Conservation (phyloP, 2,329 filamentous ascomycete species). For the Fusarium domesticum region DNA sequence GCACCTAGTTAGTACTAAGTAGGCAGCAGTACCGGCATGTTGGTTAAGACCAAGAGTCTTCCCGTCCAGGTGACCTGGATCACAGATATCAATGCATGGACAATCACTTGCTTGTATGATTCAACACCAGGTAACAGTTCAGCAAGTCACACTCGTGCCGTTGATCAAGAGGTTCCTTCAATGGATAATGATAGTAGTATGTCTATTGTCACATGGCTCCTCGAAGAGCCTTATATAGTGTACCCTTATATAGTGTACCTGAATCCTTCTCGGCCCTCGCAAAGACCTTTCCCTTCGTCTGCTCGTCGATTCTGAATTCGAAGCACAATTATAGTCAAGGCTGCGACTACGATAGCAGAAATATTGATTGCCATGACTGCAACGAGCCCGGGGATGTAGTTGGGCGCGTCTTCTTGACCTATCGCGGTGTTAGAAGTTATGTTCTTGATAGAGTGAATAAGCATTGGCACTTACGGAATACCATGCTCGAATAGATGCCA, state of each 20-base stretch:
- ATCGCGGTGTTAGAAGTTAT: fast-evolving
- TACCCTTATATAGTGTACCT: conserved; percentile 11
- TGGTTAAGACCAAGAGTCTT: too few relatives aligned
- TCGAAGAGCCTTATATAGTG: not conserved
- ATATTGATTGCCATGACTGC: conserved; percentile 16
- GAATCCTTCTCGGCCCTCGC: conserved; percentile 8
- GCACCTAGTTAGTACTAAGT: too few relatives aligned
- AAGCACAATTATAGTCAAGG: conserved; percentile 11
- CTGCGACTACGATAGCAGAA: conserved; percentile 5
- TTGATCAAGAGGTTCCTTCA: too few relatives aligned
- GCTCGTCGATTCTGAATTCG: conserved; percentile 2
- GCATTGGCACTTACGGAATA: conserved; percentile 8
- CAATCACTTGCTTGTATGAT: too few relatives aligned
- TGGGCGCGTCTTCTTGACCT: conserved; percentile 17
- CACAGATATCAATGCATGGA: too few relatives aligned
- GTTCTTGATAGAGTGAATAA: fast-evolving
- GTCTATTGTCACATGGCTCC: too few relatives aligned
- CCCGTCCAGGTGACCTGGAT: too few relatives aligned
- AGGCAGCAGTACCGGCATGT: too few relatives aligned
- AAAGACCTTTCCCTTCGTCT: not conserved
- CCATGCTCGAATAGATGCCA: conserved; percentile 19
- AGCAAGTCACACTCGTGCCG: too few relatives aligned
- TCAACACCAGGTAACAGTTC: too few relatives aligned
- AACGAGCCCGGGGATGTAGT: conserved; percentile 10
- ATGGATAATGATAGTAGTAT: too few relatives aligned